These are phyloP conservation scores for Prunella vulgaris DNA, from an alignment of 257 asterid genomes.

Conservation along the genomic window DNA sequence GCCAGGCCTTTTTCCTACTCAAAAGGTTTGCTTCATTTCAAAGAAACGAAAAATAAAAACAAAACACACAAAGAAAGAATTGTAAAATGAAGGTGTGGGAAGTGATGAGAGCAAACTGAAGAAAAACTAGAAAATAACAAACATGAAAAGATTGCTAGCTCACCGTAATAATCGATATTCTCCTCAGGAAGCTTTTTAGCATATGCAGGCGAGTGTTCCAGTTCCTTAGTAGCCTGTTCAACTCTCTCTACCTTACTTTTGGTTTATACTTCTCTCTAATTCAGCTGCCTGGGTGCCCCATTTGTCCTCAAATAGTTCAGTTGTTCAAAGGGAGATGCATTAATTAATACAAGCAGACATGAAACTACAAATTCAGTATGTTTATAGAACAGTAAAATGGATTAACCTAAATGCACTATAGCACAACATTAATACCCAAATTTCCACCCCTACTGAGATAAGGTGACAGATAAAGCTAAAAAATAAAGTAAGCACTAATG, in stretches of 20 bases:
- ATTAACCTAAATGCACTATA: background rate
- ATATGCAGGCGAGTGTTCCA: slow-evolving; percentile 46
- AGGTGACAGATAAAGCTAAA: slow-evolving; percentile 3
- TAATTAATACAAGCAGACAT: slow-evolving; percentile 3
- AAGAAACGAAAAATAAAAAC: background rate
- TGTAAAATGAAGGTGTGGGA: background rate
- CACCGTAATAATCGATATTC: slow-evolving; percentile 75
- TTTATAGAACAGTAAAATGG: background rate
- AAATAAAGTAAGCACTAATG: background rate
- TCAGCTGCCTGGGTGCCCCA: slow-evolving; percentile 55
- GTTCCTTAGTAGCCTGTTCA: slow-evolving; percentile 48
- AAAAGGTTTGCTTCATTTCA: slow-evolving; percentile 58
- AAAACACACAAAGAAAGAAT: background rate
- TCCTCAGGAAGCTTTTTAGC: slow-evolving; percentile 51
- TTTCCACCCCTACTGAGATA: background rate
- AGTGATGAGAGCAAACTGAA: slow-evolving; percentile 1
- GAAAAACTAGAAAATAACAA: background rate
- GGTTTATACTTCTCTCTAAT: slow-evolving; percentile 52
- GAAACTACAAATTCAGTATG: background rate
- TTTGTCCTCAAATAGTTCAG: slow-evolving; percentile 35
- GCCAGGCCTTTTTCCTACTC: slow-evolving; percentile 62
- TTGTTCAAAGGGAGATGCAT: slow-evolving; percentile 35
- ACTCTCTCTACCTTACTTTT: slow-evolving; percentile 49
- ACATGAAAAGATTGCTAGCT: slow-evolving; percentile 23
- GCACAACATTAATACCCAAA: background rate